Evolutionary conservation across 805 yeast genomes (phyloP), one percentile per base, ranked within the genome.

Genomic region (Monosporozyma siamensis): DNA sequence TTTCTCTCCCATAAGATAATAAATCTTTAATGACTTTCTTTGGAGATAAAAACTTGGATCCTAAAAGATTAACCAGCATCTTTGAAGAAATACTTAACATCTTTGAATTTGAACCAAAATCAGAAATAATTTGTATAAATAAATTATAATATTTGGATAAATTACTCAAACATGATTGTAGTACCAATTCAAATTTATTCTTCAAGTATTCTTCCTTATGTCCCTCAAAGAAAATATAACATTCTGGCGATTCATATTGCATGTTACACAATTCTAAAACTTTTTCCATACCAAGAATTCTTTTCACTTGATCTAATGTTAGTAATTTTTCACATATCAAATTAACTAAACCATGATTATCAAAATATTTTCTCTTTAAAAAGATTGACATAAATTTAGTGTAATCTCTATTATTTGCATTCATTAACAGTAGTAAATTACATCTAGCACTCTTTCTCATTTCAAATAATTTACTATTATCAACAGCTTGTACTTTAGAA

Each of bases 381-480:
- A 48, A 59, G 12, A 61, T 51, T 1, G 64, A 51, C 56, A 60
- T 50, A 38, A 54, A 57, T 32, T 60, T 61, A 37, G 52, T 55
- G 39, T 61, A 59, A 9, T 61, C 64, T 30, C 53, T 48, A 7
- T 27, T 29, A 31, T 50, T 51, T 1, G 52, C 41, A 12, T 44
- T 39, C 53, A 51, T 55, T 20, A 60, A 46, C 9, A 56, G 42
- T 12, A 53, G 37, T 32, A 61, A 40, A 34, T 48, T 50, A 12
- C 44, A 45, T 34, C 59, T 52, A 8, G 51, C 45, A 14, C 35
- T 42, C 20, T 45, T 52, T 30, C 34, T 42, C 1, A 36, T 41
- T 21, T 20, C 39, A 14, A 12, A n/a, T 11, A n/a, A 4, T 26
- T 18, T 18, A 15, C 11, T 4, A 12, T 26, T 25, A 20, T 17